Conservation (phyloP, 129 eudicot genomes). For the Oenanthe sinensis region DNA sequence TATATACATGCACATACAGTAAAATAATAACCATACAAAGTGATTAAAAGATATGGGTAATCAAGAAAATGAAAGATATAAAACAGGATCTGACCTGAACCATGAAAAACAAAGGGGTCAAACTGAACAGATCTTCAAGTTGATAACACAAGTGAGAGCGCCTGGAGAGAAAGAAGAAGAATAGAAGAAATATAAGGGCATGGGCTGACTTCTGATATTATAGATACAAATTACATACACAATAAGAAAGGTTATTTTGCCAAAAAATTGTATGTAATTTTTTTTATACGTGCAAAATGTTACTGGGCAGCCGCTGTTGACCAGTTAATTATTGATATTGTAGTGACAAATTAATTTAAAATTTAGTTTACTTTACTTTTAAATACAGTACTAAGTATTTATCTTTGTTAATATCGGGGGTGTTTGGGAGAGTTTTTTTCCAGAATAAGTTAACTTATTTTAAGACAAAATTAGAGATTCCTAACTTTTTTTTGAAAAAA, state of each 20-base stretch:
- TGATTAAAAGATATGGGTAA: not conserved
- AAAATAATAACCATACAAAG: not conserved
- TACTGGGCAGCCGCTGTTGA: not conserved
- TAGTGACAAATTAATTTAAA: too few relatives aligned
- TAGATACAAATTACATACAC: not conserved
- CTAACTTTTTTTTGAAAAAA: too few relatives aligned
- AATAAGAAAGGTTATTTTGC: not conserved
- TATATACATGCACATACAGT: not conserved
- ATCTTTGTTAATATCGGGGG: too few relatives aligned
- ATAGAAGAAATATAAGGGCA: not conserved
- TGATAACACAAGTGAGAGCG: constrained; percentile 15
- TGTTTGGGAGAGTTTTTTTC: too few relatives aligned
- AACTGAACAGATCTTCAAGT: constrained; percentile 36
- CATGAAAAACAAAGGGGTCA: constrained; percentile 20
- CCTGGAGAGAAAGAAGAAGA: not conserved
- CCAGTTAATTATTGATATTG: not conserved
- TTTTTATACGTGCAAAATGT: not conserved
- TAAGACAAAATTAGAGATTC: too few relatives aligned
- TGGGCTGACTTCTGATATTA: constrained; percentile 10
- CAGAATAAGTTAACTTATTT: too few relatives aligned
- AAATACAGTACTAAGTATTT: too few relatives aligned
- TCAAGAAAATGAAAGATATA: not conserved
- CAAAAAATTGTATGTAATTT: not conserved
- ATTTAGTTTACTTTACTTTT: too few relatives aligned
- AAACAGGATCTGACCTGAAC: constrained; percentile 33